Base-by-base conservation (phyloP, 2,329 filamentous ascomycete genomes). In the Parafenestella ontariensis region DNA sequence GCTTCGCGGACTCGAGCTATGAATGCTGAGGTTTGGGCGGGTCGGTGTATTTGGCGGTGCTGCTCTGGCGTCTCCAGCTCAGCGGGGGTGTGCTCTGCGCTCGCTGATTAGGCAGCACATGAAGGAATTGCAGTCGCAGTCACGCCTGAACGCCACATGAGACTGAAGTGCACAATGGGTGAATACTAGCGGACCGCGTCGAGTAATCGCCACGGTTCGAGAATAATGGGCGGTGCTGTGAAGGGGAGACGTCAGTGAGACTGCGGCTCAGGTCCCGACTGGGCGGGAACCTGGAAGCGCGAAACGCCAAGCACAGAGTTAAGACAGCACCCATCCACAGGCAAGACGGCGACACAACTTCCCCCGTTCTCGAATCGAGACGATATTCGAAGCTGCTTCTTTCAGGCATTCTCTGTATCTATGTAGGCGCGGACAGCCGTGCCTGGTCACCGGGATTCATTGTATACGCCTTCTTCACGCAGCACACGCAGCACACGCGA, bases 81-180 rank as follows among this genome's bases (percentile, higher is more conserved):
- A 66, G 68, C 61, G 64, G 68, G 69, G 67, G 59, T 54, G 56
- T 59, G 54, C 45, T 55, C 49, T 52, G 53, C 56, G 59, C 55
- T 49, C 54, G 58, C 53, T 42, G 56, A 44, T 50, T 60, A 68
- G 65, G 68, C 67, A 68, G 66, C 67, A 69, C 68, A 72, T 70
- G 60, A 58, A 64, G 56, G 52, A 54, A 33, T 52, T 52, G 58
- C 54, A 51, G 42, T 56, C 50, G 58, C 54, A 51, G 42, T 56
- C 50, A 49, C 52, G 52, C 47, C 44, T 45, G 46, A 45, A 31
- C 18, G 56, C 46, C 51, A 42, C 17, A 45, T 46, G 43, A 49
- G 45, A 48, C 55, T 45, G 23, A 47, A 45, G 15, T 41, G 31
- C 37, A 15, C 46, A 49, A 46, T 49, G 37, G 46, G 49, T 40